These are phyloP conservation scores for Phytophthora boehmeriae DNA, from an alignment of 352 stramenopile species.

Conservation along the genomic window DNA sequence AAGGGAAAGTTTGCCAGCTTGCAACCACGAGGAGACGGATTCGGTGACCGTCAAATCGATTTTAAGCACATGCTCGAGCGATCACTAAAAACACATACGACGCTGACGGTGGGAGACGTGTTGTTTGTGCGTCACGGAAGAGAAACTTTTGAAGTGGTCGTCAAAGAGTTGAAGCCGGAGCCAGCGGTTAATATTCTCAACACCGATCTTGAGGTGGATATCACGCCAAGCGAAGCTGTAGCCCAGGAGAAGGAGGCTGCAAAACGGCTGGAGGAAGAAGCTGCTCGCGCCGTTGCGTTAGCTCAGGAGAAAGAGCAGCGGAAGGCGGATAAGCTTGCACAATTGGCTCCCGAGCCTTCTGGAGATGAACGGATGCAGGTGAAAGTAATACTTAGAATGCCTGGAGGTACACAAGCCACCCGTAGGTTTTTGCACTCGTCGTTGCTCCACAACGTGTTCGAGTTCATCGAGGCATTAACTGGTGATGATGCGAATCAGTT, in stretches of 20 bases:
- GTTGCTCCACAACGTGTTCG: slow-evolving; percentile 48
- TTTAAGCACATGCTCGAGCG: slow-evolving; percentile 82
- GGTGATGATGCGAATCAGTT: slow-evolving; percentile 48
- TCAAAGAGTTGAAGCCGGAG: slow-evolving; percentile 65
- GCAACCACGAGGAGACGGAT: slow-evolving; percentile 70
- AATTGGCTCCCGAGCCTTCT: slow-evolving; percentile 44
- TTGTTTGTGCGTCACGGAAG: slow-evolving; percentile 78
- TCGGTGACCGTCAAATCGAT: slow-evolving; percentile 79
- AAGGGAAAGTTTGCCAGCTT: slow-evolving; percentile 73
- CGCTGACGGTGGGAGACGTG: slow-evolving; percentile 74
- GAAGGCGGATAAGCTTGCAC: slow-evolving; percentile 42
- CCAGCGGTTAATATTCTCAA: slow-evolving; percentile 73
- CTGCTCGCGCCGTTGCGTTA: slow-evolving; percentile 24
- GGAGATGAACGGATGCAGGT: slow-evolving; percentile 45
- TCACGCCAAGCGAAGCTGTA: slow-evolving; percentile 72
- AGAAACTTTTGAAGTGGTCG: slow-evolving; percentile 80
- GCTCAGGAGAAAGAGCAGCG: slow-evolving; percentile 46
- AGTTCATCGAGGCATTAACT: slow-evolving; percentile 57
- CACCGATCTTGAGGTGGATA: slow-evolving; percentile 81
- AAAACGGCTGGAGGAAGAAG: slow-evolving; percentile 43
- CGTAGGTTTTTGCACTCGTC: slow-evolving; percentile 50
- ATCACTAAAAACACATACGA: slow-evolving; percentile 76
- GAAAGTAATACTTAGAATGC: slow-evolving; percentile 56
- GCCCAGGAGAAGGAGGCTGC: slow-evolving; percentile 41
- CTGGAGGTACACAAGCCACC: slow-evolving; percentile 48